Evolutionary conservation across 2,329 filamentous ascomycete species (phyloP).

Genomic region (Periconia sp.): DNA sequence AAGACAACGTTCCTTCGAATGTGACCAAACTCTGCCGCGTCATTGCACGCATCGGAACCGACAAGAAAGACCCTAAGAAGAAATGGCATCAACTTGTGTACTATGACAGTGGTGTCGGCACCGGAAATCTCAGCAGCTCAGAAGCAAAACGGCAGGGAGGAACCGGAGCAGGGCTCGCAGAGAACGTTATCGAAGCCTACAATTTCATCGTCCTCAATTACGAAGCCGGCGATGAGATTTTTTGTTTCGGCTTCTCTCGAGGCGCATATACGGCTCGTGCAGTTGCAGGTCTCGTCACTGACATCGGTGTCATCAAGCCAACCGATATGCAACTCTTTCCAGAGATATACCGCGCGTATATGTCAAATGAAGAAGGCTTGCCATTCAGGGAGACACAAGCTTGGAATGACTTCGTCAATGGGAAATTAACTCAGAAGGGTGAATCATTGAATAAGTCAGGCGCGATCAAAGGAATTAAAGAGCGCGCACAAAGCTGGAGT

Average conservation of each 20-base stretch:
- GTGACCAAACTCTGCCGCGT: conserved; percentile 43
- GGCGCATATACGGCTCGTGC: conserved; percentile 54
- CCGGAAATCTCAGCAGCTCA: conserved; percentile 32
- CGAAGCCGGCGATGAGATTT: conserved; percentile 55
- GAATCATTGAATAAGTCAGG: conserved; percentile 21
- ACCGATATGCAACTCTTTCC: conserved; percentile 52
- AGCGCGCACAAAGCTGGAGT: conserved; percentile 38
- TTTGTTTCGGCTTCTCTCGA: conserved; percentile 55
- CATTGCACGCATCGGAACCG: conserved; percentile 35
- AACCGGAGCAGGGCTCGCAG: conserved; percentile 52
- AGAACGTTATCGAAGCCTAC: conserved; percentile 58
- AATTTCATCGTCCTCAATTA: conserved; percentile 60
- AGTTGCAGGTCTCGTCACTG: conserved; percentile 51
- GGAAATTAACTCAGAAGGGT: conserved; percentile 37
- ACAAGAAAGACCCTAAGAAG: conserved; percentile 25
- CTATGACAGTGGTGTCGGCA: conserved; percentile 44
- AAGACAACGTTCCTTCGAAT: conserved; percentile 43
- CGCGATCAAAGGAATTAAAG: conserved; percentile 28
- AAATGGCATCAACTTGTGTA: conserved; percentile 45
- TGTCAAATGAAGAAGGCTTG: conserved; percentile 31
- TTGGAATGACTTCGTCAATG: conserved; percentile 42
- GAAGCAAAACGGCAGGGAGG: conserved; percentile 44
- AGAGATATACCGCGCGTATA: conserved; percentile 50
- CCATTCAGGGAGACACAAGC: conserved; percentile 32
- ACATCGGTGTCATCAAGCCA: conserved; percentile 55